A percentile compares a stretch with the other conserved stretches of the same genome.
Conservation (phyloP, 768 basidiomycete genomes). For the Suillus luteus region DNA sequence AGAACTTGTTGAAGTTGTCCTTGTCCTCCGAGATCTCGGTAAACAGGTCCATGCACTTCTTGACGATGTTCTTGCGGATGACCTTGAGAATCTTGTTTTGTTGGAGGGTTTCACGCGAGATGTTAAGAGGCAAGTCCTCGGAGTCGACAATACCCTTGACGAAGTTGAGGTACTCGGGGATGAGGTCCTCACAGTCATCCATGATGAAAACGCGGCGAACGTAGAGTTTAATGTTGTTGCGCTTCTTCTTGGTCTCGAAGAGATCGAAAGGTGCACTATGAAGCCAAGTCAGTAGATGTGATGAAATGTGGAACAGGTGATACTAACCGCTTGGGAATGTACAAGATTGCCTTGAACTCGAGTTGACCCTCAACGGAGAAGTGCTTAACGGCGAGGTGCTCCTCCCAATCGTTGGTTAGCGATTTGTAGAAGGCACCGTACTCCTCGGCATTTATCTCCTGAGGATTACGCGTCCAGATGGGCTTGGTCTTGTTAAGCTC, state of each 20-base stretch:
- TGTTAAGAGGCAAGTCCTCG: slow-evolving; percentile 99
- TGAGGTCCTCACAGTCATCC: slow-evolving; percentile 99
- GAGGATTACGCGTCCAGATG: slow-evolving; percentile 98
- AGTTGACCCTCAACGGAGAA: slow-evolving; percentile 99
- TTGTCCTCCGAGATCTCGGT: slow-evolving; percentile 98
- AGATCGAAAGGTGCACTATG: slow-evolving; percentile 95
- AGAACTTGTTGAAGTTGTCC: slow-evolving; percentile 97
- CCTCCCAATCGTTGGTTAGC: slow-evolving; percentile 99
- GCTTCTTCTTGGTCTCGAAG: slow-evolving; percentile 99
- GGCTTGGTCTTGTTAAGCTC: slow-evolving; percentile 99
- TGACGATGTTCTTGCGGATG: slow-evolving; percentile 98
- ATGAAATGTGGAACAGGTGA: no score
- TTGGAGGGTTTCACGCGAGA: slow-evolving; percentile 99
- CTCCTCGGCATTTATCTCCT: slow-evolving; percentile 90
- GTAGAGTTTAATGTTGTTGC: slow-evolving; percentile 99
- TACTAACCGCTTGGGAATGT: slow-evolving; percentile 88
- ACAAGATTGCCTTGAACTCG: slow-evolving; percentile 99
- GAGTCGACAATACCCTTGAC: slow-evolving; percentile 99
- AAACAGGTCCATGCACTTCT: slow-evolving; percentile 95
- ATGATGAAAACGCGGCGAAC: slow-evolving; percentile 99
- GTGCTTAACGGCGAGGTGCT: slow-evolving; percentile 99
- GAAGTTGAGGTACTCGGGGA: slow-evolving; percentile 99
- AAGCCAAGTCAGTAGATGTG: slow-evolving; percentile 13
- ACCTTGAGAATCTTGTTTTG: slow-evolving; percentile 99
- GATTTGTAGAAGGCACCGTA: slow-evolving; percentile 99